These are phyloP conservation scores for Kodamaea restingae DNA, from an alignment of 805 yeast species.

Conservation along the genomic window DNA sequence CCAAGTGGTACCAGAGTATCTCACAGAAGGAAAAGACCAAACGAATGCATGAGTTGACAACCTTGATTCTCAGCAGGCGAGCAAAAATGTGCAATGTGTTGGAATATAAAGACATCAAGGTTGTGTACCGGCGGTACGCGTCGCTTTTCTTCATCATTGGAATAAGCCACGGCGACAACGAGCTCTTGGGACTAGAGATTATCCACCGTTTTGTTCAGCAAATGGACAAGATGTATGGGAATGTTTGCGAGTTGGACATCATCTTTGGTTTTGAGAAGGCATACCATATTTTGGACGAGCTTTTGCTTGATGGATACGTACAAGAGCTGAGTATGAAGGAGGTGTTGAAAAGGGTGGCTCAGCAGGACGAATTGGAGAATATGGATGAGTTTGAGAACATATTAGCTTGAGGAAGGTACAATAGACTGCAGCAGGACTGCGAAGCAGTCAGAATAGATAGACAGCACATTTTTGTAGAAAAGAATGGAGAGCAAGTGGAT, in stretches of 20 bases:
- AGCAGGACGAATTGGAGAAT: slow-evolving; percentile 83
- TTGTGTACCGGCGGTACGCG: slow-evolving; percentile 90
- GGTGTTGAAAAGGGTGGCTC: slow-evolving; percentile 68
- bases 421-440: neutral
- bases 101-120: slow-evolving; percentile 79
- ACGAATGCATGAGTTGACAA: slow-evolving; percentile 79
- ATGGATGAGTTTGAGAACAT: slow-evolving; percentile 57
- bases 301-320: slow-evolving; percentile 81
- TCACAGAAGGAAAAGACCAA: slow-evolving; percentile 83
- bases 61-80: slow-evolving; percentile 77
- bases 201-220: slow-evolving; percentile 94
- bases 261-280: slow-evolving; percentile 95
- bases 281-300: slow-evolving; percentile 85
- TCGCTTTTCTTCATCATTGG: slow-evolving; percentile 88
- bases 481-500: neutral
- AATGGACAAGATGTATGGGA: slow-evolving; percentile 93
- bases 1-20: slow-evolving; percentile 88
- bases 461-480: neutral
- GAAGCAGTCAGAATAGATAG: neutral
- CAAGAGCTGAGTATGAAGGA: slow-evolving; percentile 81
- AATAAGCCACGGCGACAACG: slow-evolving; percentile 79
- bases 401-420: slow-evolving; percentile 19
- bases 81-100: slow-evolving; percentile 94
- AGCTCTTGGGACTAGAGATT: slow-evolving; percentile 75
- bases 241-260: slow-evolving; percentile 94